Evolutionary conservation across 2,329 filamentous ascomycete genomes (phyloP).

Genomic region (Ceratocystis cubensis): DNA sequence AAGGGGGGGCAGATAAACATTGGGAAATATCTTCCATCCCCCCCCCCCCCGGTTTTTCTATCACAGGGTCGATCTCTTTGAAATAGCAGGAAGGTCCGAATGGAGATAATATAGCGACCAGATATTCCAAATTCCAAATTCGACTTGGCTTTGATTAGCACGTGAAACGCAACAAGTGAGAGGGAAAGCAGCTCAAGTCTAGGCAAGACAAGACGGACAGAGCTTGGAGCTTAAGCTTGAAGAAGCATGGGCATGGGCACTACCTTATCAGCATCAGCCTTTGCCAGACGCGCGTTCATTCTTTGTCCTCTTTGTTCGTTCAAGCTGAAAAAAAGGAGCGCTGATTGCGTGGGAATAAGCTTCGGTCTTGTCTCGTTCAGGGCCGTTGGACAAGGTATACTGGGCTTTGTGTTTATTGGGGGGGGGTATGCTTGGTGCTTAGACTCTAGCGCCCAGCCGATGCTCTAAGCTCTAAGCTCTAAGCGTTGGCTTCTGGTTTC

Average conservation of each 20-base stretch:
- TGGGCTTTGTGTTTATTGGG: not conserved
- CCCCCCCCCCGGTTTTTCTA: not conserved
- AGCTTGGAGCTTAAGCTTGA: not conserved
- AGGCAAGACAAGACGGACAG: not conserved
- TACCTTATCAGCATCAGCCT: not conserved
- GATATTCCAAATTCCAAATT: not conserved
- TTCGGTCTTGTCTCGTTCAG: not conserved
- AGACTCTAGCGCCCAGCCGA: not conserved
- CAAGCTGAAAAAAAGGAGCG: not conserved
- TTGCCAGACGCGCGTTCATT: not conserved
- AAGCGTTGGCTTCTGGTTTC: not conserved
- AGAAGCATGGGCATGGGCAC: not conserved
- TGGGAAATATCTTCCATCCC: not conserved
- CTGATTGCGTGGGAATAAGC: not conserved
- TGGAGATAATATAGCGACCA: not conserved
- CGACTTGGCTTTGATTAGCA: not conserved
- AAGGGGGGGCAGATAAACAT: too few species aligned
- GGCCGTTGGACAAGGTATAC: not conserved
- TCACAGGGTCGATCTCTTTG: not conserved
- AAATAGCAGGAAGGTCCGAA: not conserved
- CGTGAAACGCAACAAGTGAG: not conserved
- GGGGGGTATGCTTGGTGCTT: not conserved
- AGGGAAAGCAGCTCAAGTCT: not conserved
- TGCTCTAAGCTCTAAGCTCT: slow-evolving; percentile 7
- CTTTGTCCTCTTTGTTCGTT: slow-evolving; percentile 2